Evolutionary conservation across 805 yeast species (phyloP).

Genomic region (Barnettozyma siamensis): DNA sequence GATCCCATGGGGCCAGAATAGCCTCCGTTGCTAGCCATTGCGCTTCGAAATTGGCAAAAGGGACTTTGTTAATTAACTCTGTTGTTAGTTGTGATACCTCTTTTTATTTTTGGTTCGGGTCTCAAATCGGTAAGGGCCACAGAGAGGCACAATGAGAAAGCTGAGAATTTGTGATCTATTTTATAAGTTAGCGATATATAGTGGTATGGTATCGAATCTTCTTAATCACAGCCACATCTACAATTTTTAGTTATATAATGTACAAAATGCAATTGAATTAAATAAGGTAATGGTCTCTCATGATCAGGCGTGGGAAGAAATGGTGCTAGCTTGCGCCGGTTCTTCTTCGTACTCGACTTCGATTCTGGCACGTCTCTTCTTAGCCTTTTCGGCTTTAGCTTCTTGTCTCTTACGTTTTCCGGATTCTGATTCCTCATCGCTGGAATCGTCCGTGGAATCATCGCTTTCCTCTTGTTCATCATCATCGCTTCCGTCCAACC

Average conservation of each 20-base stretch:
- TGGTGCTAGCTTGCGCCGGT: constrained; percentile 27
- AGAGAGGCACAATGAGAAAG: too few species aligned
- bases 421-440: constrained; percentile 31
- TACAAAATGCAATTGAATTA: neutral
- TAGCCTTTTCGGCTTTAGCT: constrained; percentile 35
- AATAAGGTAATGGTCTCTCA: neutral
- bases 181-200: too few species aligned
- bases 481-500: constrained; percentile 58
- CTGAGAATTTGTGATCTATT: too few species aligned
- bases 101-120: neutral
- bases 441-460: constrained; percentile 34
- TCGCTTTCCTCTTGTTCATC: constrained; percentile 31
- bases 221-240: too few species aligned
- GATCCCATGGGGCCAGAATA: neutral
- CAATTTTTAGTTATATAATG: neutral
- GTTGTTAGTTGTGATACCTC: neutral
- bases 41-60: too few species aligned
- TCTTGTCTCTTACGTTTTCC: constrained; percentile 32
- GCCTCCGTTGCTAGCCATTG: neutral
- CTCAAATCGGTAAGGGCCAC: constrained; percentile 3
- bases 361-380: constrained; percentile 60
- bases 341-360: constrained; percentile 86
- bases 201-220: too few species aligned
- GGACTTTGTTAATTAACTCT: too few species aligned
- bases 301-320: constrained; percentile 11